A percentile compares a stretch with the other conserved stretches of the same genome.
phyloP scores from a whole-genome alignment of 352 stramenopile genomes.

The Globisporangium megalacanthum region DNA sequence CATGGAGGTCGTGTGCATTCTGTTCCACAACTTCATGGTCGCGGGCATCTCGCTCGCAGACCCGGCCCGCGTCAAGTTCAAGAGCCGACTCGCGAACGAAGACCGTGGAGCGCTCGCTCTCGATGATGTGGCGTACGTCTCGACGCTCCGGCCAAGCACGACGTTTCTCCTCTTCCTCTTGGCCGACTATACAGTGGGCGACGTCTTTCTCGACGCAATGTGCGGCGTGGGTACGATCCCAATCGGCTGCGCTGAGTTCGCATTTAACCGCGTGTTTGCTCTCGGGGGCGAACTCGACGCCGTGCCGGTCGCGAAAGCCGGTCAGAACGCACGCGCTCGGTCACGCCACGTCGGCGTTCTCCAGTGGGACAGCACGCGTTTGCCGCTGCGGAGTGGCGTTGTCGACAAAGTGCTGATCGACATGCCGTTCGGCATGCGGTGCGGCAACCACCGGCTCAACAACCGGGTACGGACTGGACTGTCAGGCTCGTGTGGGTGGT shows the following conservation, averaged over 20 bases:
- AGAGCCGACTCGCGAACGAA: constrained; percentile 66
- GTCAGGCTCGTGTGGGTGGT: too few species aligned
- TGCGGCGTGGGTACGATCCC: constrained; percentile 77
- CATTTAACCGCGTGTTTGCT: constrained; percentile 45
- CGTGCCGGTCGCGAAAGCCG: constrained; percentile 46
- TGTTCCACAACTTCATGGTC: constrained; percentile 69
- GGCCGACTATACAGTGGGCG: constrained; percentile 42
- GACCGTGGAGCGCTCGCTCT: constrained; percentile 36
- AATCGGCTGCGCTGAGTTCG: constrained; percentile 48
- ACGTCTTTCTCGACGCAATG: constrained; percentile 78
- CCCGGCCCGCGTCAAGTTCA: constrained; percentile 50
- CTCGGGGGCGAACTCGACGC: constrained; percentile 63
- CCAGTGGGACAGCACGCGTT: constrained; percentile 54
- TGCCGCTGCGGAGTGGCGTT: constrained; percentile 47
- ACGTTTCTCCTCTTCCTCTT: constrained; percentile 73
- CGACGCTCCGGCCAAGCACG: constrained; percentile 70
- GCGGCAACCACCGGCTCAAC: constrained; percentile 61
- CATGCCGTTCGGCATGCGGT: constrained; percentile 75
- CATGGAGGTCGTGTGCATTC: constrained; percentile 67
- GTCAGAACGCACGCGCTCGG: constrained; percentile 34
- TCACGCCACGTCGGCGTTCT: constrained; percentile 41
- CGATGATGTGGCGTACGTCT: constrained; percentile 69
- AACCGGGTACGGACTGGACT: constrained; percentile 33
- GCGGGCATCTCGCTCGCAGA: constrained; percentile 60
- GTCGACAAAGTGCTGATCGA: constrained; percentile 72